Base-by-base conservation (phyloP, 768 basidiomycete genomes). In the Leucocoprinus leucothites region DNA sequence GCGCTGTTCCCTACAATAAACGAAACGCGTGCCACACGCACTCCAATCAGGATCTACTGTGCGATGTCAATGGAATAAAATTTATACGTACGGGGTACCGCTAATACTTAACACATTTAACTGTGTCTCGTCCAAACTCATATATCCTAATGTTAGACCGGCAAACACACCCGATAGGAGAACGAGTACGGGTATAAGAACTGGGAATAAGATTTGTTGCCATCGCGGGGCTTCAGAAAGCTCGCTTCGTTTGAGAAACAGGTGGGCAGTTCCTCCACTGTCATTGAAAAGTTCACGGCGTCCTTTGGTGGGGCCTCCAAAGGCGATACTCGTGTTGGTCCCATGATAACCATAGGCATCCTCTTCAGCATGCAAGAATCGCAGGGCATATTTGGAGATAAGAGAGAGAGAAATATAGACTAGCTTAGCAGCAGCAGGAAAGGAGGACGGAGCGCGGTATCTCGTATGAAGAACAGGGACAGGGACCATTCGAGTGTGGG, bases 51-150 rank as follows among this genome's bases (percentile, higher is more conserved):
- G 3, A 24, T 3, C 14, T 7, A 14, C 2, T 18, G 46, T 9
- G 13, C 14, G 9, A 36, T 48, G 43, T 35, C 48, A 4, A 26
- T 21, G 21, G 43, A 46, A 46, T 11, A 24, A 38, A 44, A 21
- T 28, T 5, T n/a, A 48, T 51, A 67, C 89, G 56, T 62, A 91
- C 89, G 87, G 79, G 21, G 89, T 90, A 14, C 94, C 94, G 53
- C 88, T 88, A 57, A 92, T 86, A 59, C 86, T 85, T 19, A 96
- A 72, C 2, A 96, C 94, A 65, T 88, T 86, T 41, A 96, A 81
- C 76, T 94, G 92, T 38, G 93, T 94, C 69, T 89, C 89, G 70
- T 96, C 93, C 67, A 95, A 79, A 61, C 87, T 89, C 89, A 95
- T 94, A 69, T 92, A 94, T 31, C 93, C 93, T 44, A 95, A 75